Percentiles rank a stretch among this genome's conserved stretches.
These are phyloP conservation scores for Pouteria campechiana DNA, from an alignment of 179 eudicot species.

Conservation along the genomic window DNA sequence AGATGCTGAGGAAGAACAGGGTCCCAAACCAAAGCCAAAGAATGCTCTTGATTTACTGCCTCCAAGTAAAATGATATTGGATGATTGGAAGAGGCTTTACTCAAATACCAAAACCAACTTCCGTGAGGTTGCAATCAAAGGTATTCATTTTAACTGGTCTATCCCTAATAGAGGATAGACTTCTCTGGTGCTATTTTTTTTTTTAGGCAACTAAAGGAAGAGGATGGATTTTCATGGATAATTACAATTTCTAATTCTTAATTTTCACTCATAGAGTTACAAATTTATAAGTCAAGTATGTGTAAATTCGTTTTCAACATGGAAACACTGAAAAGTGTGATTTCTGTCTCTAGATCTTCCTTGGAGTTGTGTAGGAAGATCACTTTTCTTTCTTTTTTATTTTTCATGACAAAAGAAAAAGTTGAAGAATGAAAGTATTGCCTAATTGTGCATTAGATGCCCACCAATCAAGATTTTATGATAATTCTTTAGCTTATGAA, in stretches of 20 bases:
- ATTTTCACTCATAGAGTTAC: neutral
- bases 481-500: too few species aligned
- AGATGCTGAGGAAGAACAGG: conserved; percentile 47
- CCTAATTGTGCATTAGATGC: too few species aligned
- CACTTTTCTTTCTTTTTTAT: too few species aligned
- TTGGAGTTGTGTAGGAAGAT: too few species aligned
- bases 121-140: conserved; percentile 86
- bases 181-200: neutral
- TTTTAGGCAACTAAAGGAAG: neutral
- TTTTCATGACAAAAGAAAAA: too few species aligned
- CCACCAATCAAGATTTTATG: too few species aligned
- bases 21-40: conserved; percentile 81
- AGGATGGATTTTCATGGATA: neutral
- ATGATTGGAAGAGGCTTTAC: conserved; percentile 92
- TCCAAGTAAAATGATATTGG: conserved; percentile 75
- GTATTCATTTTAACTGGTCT: conserved; percentile 16
- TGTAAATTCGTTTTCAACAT: too few species aligned
- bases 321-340: too few species aligned
- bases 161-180: too few species aligned
- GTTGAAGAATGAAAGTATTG: too few species aligned
- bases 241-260: neutral
- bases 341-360: too few species aligned
- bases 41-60: conserved; percentile 81
- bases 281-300: too few species aligned
- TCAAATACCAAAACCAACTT: conserved; percentile 81